Conservation (phyloP, 805 yeast genomes). For the Candida railenensis region DNA sequence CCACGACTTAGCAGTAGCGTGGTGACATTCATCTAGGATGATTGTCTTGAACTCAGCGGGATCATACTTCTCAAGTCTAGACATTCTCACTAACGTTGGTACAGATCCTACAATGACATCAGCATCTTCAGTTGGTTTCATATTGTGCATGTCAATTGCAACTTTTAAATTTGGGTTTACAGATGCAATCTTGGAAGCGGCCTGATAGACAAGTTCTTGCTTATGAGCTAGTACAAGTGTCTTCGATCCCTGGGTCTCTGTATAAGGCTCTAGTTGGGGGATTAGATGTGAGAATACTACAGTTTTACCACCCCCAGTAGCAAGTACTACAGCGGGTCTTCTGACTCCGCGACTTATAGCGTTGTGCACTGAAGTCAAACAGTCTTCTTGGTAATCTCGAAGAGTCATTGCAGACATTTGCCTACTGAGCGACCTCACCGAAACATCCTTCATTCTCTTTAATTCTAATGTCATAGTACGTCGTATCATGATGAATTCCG, state of each 20-base stretch:
- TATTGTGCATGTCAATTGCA: constrained; percentile 70
- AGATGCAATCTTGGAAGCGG: constrained; percentile 46
- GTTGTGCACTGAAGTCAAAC: constrained; percentile 54
- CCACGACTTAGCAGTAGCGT: constrained; percentile 76
- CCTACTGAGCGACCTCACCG: background rate
- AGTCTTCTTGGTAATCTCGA: constrained; percentile 65
- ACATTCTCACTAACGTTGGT: constrained; percentile 51
- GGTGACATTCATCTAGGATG: constrained; percentile 91
- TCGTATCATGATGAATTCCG: background rate
- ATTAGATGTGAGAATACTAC: constrained; percentile 67
- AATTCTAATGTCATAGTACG: background rate
- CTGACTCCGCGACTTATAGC: constrained; percentile 46
- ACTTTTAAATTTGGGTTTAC: constrained; percentile 53
- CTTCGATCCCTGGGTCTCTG: constrained; percentile 27
- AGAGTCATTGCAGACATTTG: background rate
- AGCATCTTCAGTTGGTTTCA: constrained; percentile 42
- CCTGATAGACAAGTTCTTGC: constrained; percentile 74
- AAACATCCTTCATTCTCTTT: background rate
- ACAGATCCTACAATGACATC: constrained; percentile 80
- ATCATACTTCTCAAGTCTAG: constrained; percentile 51
- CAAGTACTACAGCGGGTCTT: constrained; percentile 78
- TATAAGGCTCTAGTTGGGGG: constrained; percentile 35
- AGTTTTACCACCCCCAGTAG: constrained; percentile 96
- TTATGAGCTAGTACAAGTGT: constrained; percentile 76
- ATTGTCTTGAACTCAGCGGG: constrained; percentile 67